A percentile compares a stretch with the other conserved stretches of the same genome.
Conservation (phyloP, 495 filamentous ascomycete species). For the Usnea hakonensis region DNA sequence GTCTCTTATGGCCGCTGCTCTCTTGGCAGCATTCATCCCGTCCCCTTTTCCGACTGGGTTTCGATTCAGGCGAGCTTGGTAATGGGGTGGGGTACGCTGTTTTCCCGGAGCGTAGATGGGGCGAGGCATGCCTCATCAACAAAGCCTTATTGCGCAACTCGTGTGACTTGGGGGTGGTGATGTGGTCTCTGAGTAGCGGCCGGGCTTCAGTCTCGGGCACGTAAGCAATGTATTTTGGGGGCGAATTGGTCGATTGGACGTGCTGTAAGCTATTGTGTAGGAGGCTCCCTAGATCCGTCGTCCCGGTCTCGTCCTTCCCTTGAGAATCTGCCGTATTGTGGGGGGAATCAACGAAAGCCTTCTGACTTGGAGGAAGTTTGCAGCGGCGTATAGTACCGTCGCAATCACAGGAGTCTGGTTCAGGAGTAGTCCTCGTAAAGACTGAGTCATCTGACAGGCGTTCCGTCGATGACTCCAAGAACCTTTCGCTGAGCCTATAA, state of each 20-base stretch:
- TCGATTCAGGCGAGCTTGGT: background rate
- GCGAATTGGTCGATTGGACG: background rate
- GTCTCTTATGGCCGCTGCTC: background rate
- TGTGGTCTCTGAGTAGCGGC: background rate
- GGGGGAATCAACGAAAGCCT: background rate
- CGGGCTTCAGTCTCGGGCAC: background rate
- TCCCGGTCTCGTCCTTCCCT: background rate
- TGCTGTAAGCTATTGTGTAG: background rate
- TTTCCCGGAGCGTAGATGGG: background rate
- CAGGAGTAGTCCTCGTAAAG: background rate
- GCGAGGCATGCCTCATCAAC: background rate
- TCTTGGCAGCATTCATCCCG: background rate
- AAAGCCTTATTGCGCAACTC: background rate
- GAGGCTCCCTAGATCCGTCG: background rate
- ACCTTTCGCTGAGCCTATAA: background rate
- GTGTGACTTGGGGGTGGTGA: background rate
- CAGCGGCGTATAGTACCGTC: background rate
- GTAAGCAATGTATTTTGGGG: background rate
- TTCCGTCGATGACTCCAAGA: background rate
- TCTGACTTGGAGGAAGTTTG: background rate
- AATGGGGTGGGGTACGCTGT: background rate
- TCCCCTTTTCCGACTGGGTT: background rate
- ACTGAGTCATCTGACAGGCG: background rate
- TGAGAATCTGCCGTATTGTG: background rate
- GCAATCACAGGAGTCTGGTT: background rate